A percentile compares a stretch with the other conserved stretches of the same genome.
Evolutionary conservation across 2,329 filamentous ascomycete genomes (phyloP).

Genomic region (Claviceps quebecensis): DNA sequence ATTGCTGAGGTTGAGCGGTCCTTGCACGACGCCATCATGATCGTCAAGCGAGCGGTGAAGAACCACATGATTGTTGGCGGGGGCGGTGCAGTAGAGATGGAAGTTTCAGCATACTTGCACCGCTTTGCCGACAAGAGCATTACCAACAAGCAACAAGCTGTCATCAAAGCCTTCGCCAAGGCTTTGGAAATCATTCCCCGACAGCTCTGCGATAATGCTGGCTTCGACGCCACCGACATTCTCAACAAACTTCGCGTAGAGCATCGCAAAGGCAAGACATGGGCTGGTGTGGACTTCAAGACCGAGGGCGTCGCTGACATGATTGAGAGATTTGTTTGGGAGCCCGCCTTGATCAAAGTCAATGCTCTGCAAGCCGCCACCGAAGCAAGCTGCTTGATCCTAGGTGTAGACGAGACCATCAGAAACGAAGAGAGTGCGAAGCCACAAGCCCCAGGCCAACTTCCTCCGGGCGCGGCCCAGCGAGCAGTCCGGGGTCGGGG

Average conservation of each 20-base stretch:
- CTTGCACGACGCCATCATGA: conserved; percentile 98
- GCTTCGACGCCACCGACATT: conserved; percentile 96
- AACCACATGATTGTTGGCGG: conserved; percentile 91
- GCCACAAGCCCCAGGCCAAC: conserved; percentile 66
- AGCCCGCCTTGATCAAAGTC: conserved; percentile 88
- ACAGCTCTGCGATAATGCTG: conserved; percentile 95
- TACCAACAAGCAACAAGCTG: conserved; percentile 85
- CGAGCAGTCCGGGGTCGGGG: conserved; percentile 72
- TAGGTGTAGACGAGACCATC: conserved; percentile 97
- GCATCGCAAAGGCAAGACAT: conserved; percentile 82
- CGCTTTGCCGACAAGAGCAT: conserved; percentile 85
- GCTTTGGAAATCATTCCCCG: conserved; percentile 92
- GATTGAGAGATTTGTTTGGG: conserved; percentile 93
- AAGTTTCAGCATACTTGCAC: conserved; percentile 86
- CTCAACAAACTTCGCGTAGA: conserved; percentile 92
- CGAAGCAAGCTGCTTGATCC: conserved; percentile 87
- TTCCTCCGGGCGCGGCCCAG: conserved; percentile 76
- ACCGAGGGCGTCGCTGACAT: conserved; percentile 90
- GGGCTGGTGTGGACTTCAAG: conserved; percentile 92
- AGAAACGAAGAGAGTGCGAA: conserved; percentile 87
- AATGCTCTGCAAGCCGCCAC: conserved; percentile 95
- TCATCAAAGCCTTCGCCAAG: conserved; percentile 97
- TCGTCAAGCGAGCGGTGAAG: conserved; percentile 94
- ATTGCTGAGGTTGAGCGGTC: conserved; percentile 97
- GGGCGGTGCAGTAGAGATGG: conserved; percentile 92